phyloP scores from a whole-genome alignment of 2,329 filamentous ascomycete species.

The Orbilia quercus region DNA sequence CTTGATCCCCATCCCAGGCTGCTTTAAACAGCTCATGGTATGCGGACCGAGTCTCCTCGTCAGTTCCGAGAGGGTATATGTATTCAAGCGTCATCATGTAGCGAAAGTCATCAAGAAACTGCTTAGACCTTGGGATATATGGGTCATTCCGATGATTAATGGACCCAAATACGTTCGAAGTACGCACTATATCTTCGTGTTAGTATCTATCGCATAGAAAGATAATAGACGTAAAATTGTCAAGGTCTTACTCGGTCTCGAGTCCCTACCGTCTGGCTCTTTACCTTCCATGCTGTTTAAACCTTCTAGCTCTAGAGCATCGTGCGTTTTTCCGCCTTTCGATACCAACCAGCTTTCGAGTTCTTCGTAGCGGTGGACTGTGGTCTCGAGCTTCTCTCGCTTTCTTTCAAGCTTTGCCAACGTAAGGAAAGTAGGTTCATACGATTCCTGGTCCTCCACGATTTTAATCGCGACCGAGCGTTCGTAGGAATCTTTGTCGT shows the following conservation, averaged over 20 bases:
- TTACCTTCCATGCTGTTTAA: background rate
- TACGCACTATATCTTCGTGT: too few species aligned
- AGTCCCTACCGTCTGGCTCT: background rate
- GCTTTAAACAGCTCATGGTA: constrained; percentile 70
- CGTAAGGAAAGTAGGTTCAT: too few species aligned
- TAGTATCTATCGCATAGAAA: too few species aligned
- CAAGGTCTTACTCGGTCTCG: constrained; percentile 31
- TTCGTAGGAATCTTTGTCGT: constrained; percentile 15
- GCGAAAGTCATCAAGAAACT: too few species aligned
- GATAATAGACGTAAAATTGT: too few species aligned
- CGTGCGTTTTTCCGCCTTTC: constrained; percentile 74
- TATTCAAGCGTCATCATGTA: too few species aligned
- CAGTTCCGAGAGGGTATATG: constrained; percentile 1
- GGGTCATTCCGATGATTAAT: too few species aligned
- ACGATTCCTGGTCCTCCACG: constrained; percentile 61
- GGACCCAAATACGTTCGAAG: too few species aligned
- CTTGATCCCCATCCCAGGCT: constrained; percentile 73
- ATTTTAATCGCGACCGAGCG: constrained; percentile 62
- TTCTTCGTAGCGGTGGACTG: constrained; percentile 61
- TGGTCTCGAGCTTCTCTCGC: constrained; percentile 67
- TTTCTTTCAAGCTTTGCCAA: constrained; percentile 48
- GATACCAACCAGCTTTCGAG: constrained; percentile 40
- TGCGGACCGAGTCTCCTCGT: constrained; percentile 15
- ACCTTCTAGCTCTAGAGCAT: constrained; percentile 65
- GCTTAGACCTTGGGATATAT: too few species aligned